A percentile compares a stretch with the other conserved stretches of the same genome.
Conservation (phyloP, 768 basidiomycete genomes). For the Russula griseocarnosa region DNA sequence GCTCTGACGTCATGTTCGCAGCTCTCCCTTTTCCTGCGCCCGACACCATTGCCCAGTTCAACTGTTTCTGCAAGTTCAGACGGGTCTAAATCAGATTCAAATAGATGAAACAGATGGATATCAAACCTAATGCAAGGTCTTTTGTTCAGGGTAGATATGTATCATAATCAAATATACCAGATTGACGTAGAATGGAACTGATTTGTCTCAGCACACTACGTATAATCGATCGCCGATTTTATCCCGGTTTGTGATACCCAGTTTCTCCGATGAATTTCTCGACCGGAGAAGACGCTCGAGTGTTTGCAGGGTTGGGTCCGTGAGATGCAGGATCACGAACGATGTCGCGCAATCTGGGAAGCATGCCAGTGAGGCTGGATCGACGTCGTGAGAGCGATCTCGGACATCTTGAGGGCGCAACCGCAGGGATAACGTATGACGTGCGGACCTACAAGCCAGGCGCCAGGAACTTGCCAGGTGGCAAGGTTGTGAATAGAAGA, state of each 20-base stretch:
- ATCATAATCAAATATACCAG: conserved; percentile 15
- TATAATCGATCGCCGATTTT: neutral
- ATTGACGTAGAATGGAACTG: neutral
- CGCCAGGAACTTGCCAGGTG: neutral
- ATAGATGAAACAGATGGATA: neutral
- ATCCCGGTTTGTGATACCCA: neutral
- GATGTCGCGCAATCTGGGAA: neutral
- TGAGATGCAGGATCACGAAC: neutral
- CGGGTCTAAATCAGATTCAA: neutral
- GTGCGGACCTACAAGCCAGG: neutral
- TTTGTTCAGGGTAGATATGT: conserved; percentile 7
- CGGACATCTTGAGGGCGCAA: neutral
- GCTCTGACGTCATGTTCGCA: conserved; percentile 17
- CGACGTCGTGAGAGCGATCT: neutral
- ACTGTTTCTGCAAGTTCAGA: conserved; percentile 7
- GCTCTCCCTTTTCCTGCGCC: conserved; percentile 26
- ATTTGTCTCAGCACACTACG: conserved; percentile 4
- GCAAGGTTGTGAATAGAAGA: conserved; percentile 9
- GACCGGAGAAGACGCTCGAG: conserved; percentile 2
- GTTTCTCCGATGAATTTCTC: neutral
- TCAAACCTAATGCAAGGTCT: conserved; percentile 4
- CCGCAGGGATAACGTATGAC: neutral
- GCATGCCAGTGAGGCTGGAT: neutral
- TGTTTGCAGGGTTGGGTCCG: conserved; percentile 2
- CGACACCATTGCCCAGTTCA: conserved; percentile 12